These are phyloP conservation scores for Rickenella mellea DNA, from an alignment of 768 basidiomycete species.

Conservation along the genomic window DNA sequence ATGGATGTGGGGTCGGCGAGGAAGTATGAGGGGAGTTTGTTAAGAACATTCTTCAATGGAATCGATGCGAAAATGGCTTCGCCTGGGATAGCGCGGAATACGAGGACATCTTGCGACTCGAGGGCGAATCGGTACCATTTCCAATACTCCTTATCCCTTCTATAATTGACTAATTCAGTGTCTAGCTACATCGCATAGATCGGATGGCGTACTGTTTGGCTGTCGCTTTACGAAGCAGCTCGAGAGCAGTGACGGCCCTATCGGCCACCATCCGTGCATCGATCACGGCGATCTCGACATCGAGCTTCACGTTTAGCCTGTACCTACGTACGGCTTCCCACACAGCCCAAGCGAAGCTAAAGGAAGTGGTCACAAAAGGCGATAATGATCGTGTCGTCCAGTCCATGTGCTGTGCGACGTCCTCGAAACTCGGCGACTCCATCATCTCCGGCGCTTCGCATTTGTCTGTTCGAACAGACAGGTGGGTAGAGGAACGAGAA, in stretches of 20 bases:
- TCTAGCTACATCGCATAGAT: neutral
- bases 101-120: conserved; percentile 69
- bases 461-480: conserved; percentile 3
- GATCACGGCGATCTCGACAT: conserved; percentile 71
- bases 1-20: conserved; percentile 23
- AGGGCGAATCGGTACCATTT: conserved; percentile 69
- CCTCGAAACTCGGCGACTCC: conserved; percentile 41
- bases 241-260: conserved; percentile 54
- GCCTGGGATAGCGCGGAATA: conserved; percentile 58
- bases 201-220: conserved; percentile 42
- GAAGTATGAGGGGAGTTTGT: conserved; percentile 68
- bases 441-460: conserved; percentile 9
- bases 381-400: conserved; percentile 70
- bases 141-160: conserved; percentile 56
- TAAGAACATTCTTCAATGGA: conserved; percentile 53
- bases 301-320: conserved; percentile 60
- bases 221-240: conserved; percentile 44
- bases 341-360: conserved; percentile 74
- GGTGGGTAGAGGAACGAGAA: conserved; percentile 34
- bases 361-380: conserved; percentile 64
- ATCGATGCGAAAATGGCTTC: conserved; percentile 61
- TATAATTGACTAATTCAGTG: conserved; percentile 16
- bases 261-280: conserved; percentile 52
- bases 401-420: conserved; percentile 63
- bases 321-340: conserved; percentile 79